Percentiles rank a stretch among this genome's conserved stretches.
Conservation (phyloP, 768 basidiomycete genomes). For the Gymnopilus dilepis region DNA sequence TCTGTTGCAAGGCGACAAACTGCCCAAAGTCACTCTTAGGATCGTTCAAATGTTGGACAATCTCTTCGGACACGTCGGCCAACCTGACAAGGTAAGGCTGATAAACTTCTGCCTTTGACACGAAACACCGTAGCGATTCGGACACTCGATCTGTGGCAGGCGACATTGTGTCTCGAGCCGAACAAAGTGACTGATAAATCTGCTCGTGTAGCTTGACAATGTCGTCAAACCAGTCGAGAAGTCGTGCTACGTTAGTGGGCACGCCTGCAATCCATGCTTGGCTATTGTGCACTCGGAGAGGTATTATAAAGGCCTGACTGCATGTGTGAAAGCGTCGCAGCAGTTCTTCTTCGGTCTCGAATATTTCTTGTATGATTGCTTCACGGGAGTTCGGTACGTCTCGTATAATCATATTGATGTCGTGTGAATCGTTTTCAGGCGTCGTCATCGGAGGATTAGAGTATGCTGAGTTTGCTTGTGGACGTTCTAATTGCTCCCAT, state of each 20-base stretch:
- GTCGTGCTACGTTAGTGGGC: conserved; percentile 66
- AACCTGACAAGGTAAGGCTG: conserved; percentile 85
- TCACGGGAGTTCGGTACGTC: conserved; percentile 22
- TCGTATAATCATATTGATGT: neutral
- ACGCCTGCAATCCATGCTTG: conserved; percentile 84
- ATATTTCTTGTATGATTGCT: conserved; percentile 55
- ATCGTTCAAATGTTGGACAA: conserved; percentile 55
- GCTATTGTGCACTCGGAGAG: conserved; percentile 73
- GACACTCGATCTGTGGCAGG: conserved; percentile 52
- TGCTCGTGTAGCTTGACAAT: conserved; percentile 79
- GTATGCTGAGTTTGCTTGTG: neutral
- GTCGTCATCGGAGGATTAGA: neutral
- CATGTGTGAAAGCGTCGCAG: conserved; percentile 69
- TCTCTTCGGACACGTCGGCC: conserved; percentile 58
- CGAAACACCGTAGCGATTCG: conserved; percentile 60
- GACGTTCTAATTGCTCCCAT: neutral
- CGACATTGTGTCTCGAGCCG: conserved; percentile 31
- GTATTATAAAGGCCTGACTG: conserved; percentile 75
- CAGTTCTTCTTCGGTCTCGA: conserved; percentile 70
- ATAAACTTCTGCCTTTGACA: conserved; percentile 77
- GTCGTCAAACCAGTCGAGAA: conserved; percentile 91
- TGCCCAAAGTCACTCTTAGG: conserved; percentile 79
- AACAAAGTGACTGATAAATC: conserved; percentile 54
- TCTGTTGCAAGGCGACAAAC: conserved; percentile 75
- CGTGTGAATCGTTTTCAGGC: neutral